Evolutionary conservation across 495 filamentous ascomycete species (phyloP), one percentile per base, ranked within the genome.

Genomic region (Penicillium arizonense): DNA sequence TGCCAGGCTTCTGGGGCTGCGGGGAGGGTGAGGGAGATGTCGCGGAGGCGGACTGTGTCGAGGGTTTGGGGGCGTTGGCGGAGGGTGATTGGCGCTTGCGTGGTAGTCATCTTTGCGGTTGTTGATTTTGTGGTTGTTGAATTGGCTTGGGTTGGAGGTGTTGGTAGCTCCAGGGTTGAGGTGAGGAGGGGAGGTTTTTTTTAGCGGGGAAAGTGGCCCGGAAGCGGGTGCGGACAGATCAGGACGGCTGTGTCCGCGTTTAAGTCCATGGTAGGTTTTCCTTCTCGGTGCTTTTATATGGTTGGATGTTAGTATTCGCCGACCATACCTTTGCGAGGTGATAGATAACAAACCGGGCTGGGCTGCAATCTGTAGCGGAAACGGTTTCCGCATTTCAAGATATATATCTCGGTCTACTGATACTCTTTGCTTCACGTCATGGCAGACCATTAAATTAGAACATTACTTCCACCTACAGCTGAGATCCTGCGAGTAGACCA

Each of bases 1-100:
- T 77, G 72, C 75, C 75, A 78, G 53, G 75, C 59, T 51, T 78
- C 75, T 48, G 72, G 72, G 26, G 68, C 75, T 34, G 62, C 60
- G 38, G 72, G 70, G 39, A 78, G 63, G n/a, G 70, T 65, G 18
- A 77, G 70, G 24, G 72, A 60, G 55, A 77, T 75, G 47, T 74
- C 59, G 52, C 62, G 69, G 16, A 77, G 73, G 32, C 63, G 61
- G 51, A 77, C 67, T 49, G 64, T 71, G 53, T 77, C 73, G 21
- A 76, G 68, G 32, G 73, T 57, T 4, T 61, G 57, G 1, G 74
- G 74, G 20, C 50, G 61, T 20, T 64, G 43, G 26, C 72, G 71
- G 36, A 75, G 69, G 44, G 70, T 61, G n/a, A 73, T 49, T 18
- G 18, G 18, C 1, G 18, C 18, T 34, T 63, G 41, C 47, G 57